Percentiles rank a stretch among this genome's conserved stretches.
Conservation (phyloP, 805 yeast species). For the Nakazawaea anatomiae region DNA sequence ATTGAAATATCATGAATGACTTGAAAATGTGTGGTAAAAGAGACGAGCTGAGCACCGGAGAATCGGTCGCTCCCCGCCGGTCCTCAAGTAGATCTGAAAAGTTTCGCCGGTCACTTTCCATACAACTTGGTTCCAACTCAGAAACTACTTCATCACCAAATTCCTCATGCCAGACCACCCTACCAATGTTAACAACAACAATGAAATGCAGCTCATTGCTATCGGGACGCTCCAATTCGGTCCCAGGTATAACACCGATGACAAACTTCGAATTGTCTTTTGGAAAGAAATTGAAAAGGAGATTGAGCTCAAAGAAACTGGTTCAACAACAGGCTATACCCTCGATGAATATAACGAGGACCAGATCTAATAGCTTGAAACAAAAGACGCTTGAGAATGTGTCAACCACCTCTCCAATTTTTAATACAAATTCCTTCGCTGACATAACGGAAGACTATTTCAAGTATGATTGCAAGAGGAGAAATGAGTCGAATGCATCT, state of each 20-base stretch:
- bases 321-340: not conserved
- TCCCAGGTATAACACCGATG: not conserved
- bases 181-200: not conserved
- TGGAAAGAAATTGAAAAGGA: not conserved
- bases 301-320: not conserved
- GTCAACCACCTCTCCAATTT: slow-evolving; percentile 3
- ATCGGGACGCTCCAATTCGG: not conserved
- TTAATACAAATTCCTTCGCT: slow-evolving; percentile 2
- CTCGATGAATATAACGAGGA: not conserved
- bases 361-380: slow-evolving; percentile 1
- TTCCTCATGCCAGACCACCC: not conserved
- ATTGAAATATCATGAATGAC: not conserved
- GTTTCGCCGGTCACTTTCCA: not conserved
- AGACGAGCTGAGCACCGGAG: not conserved
- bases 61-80: not conserved
- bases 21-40: not conserved
- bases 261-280: not conserved
- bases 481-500: slow-evolving; percentile 2
- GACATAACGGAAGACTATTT: slow-evolving; percentile 10
- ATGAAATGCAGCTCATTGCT: not conserved
- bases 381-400: not conserved
- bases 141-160: not conserved
- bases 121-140: not conserved
- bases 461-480: slow-evolving; percentile 1
- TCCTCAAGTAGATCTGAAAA: slow-evolving; percentile 1